Percentiles rank a stretch among this genome's conserved stretches.
These are phyloP conservation scores for Picea glauca DNA, from an alignment of 75 land plant genomes.

Conservation along the genomic window DNA sequence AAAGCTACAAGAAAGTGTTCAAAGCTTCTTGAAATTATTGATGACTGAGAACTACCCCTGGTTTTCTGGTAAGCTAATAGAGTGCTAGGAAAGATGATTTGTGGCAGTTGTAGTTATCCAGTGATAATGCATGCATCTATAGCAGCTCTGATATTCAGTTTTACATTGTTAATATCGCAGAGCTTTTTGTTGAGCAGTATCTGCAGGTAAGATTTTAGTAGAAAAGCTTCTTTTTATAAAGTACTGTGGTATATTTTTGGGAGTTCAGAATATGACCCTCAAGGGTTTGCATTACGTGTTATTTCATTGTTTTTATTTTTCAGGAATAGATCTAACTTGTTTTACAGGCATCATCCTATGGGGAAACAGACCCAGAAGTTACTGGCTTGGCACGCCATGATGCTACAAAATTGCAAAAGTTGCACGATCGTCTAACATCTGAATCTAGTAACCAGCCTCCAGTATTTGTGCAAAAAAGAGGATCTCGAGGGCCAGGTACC, in stretches of 20 bases:
- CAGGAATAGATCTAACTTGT: slow-evolving; percentile 1
- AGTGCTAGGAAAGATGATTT: background rate
- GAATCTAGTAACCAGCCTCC: slow-evolving; percentile 9
- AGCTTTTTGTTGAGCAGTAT: slow-evolving; percentile 35
- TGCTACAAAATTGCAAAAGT: slow-evolving; percentile 35
- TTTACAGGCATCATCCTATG: slow-evolving; percentile 37
- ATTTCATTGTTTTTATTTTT: background rate
- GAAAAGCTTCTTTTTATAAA: background rate
- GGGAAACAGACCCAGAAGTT: slow-evolving; percentile 47
- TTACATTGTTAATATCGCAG: slow-evolving; percentile 17
- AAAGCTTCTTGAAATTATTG: slow-evolving; percentile 20
- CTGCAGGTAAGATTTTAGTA: slow-evolving; percentile 25
- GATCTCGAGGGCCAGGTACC: slow-evolving; percentile 6
- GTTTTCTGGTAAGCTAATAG: slow-evolving; percentile 29
- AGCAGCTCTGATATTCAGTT: background rate
- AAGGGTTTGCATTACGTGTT: background rate
- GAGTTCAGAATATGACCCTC: background rate
- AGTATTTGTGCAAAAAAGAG: slow-evolving; percentile 13
- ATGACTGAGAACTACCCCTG: slow-evolving; percentile 41
- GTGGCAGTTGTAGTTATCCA: background rate
- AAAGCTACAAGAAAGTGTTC: slow-evolving; percentile 25
- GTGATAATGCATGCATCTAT: background rate
- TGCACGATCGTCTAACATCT: slow-evolving; percentile 36
- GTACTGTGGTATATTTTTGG: background rate
- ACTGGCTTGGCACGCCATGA: slow-evolving; percentile 34